Conservation (phyloP, 2,329 filamentous ascomycete genomes). For the Aspergillus quadrilineatus region DNA sequence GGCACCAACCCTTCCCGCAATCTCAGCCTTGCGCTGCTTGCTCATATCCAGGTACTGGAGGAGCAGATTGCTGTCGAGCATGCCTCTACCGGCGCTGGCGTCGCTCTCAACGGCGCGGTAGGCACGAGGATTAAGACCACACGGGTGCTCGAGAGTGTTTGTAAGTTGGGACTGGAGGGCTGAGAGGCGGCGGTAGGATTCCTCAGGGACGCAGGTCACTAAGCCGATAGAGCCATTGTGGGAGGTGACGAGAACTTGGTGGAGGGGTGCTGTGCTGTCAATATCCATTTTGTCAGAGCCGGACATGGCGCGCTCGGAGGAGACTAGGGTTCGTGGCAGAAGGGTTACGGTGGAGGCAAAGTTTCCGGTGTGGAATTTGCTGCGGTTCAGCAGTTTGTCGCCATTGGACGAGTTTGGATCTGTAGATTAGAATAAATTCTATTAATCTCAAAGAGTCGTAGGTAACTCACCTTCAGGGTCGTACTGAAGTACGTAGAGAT, state of each 20-base stretch:
- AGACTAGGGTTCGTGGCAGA: conserved; percentile 64
- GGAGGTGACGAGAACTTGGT: conserved; percentile 68
- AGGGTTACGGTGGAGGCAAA: conserved; percentile 72
- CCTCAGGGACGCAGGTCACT: conserved; percentile 74
- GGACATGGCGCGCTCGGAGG: conserved; percentile 39
- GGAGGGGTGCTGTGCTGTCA: conserved; percentile 34
- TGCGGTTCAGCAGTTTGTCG: conserved; percentile 79
- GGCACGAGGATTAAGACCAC: conserved; percentile 78
- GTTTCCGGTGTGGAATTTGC: conserved; percentile 84
- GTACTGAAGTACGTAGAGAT: conserved; percentile 86
- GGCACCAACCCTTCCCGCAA: conserved; percentile 70
- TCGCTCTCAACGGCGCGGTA: conserved; percentile 63
- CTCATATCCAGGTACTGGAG: conserved; percentile 73
- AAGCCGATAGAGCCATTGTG: conserved; percentile 74
- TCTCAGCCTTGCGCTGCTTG: conserved; percentile 68
- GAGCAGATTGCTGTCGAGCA: conserved; percentile 77
- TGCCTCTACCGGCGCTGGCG: conserved; percentile 55
- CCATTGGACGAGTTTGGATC: conserved; percentile 92
- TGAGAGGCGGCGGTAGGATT: conserved; percentile 77
- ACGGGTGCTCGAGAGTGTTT: conserved; percentile 71
- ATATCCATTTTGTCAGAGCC: conserved; percentile 41
- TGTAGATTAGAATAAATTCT: conserved; percentile 38
- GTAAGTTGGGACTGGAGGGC: conserved; percentile 78
- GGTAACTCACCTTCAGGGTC: conserved; percentile 79
- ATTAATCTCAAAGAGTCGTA: background rate